phyloP scores from a whole-genome alignment of 1,284 basidiomycete species.

The Moesziomyces antarcticus region DNA sequence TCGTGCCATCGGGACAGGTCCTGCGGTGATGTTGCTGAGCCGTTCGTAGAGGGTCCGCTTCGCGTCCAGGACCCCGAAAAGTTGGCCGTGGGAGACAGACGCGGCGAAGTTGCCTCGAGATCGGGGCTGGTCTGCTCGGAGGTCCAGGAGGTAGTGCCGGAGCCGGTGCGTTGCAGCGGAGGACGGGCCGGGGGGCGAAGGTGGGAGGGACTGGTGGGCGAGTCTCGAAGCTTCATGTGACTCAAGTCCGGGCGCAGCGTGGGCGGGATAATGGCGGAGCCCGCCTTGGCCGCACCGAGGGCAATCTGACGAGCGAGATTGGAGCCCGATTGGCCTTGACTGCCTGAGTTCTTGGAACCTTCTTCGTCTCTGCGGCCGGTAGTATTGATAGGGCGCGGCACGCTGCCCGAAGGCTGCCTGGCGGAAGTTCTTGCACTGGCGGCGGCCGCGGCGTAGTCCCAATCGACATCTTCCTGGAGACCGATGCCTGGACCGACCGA shows the following conservation, averaged over 20 bases:
- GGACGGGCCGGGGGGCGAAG: constrained; percentile 19
- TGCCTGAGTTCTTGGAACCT: constrained; percentile 17
- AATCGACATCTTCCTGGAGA: constrained; percentile 69
- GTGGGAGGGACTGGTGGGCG: not conserved
- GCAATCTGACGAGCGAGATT: constrained; percentile 53
- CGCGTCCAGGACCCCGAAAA: constrained; percentile 8
- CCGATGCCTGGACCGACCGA: constrained; percentile 82
- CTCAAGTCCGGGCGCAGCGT: constrained; percentile 45
- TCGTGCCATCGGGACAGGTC: constrained; percentile 36
- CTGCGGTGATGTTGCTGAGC: constrained; percentile 17
- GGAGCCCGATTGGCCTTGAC: constrained; percentile 16
- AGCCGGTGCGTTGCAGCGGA: constrained; percentile 34
- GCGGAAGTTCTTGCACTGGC: constrained; percentile 4
- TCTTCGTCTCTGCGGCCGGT: constrained; percentile 15
- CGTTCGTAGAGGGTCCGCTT: not conserved
- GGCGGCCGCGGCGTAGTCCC: constrained; percentile 60
- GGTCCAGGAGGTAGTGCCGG: constrained; percentile 33
- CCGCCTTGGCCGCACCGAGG: constrained; percentile 56
- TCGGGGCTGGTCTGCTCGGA: constrained; percentile 22
- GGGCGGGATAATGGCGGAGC: constrained; percentile 55
- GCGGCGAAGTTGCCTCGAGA: constrained; percentile 3
- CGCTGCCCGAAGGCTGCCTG: constrained; percentile 3
- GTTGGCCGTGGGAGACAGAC: constrained; percentile 12
- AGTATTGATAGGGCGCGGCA: not conserved
- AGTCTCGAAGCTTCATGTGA: constrained; percentile 14